A percentile compares a stretch with the other conserved stretches of the same genome.
Evolutionary conservation across 495 filamentous ascomycete species (phyloP).

Genomic region (Aspergillus olivimuriae): DNA sequence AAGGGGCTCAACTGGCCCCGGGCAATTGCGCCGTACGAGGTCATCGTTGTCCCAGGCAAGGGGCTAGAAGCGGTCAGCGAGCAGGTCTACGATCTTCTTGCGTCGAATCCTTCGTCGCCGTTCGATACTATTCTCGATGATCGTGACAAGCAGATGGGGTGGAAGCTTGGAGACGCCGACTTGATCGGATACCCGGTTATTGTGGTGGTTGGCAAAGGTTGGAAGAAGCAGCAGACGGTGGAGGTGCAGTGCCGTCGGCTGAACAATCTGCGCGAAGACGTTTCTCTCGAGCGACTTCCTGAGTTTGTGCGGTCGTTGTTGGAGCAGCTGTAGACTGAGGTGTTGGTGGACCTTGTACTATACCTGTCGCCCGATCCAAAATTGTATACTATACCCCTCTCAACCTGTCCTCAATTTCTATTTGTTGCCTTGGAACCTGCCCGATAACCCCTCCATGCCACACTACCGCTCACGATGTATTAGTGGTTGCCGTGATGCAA

Average conservation of each 20-base stretch:
- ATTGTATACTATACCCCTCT: conserved; percentile 7
- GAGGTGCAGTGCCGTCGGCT: conserved; percentile 77
- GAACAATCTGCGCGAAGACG: conserved; percentile 35
- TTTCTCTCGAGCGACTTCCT: conserved; percentile 33
- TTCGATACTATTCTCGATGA: conserved; percentile 74
- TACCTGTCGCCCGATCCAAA: not conserved
- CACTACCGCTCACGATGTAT: too few species aligned
- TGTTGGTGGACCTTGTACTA: not conserved
- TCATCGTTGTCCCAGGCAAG: conserved; percentile 56
- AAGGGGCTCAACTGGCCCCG: conserved; percentile 86
- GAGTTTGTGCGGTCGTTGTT: conserved; percentile 37
- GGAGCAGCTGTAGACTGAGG: conserved; percentile 26
- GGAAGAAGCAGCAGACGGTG: conserved; percentile 54
- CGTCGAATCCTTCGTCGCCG: conserved; percentile 9
- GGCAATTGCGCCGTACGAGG: conserved; percentile 79
- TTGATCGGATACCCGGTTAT: conserved; percentile 82
- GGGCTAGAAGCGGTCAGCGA: conserved; percentile 44
- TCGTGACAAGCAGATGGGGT: conserved; percentile 59
- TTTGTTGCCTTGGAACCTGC: too few species aligned
- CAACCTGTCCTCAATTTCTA: too few species aligned
- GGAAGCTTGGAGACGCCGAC: conserved; percentile 87
- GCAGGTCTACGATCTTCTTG: conserved; percentile 54
- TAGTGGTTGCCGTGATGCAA: too few species aligned
- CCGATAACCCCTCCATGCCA: too few species aligned
- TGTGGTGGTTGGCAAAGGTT: conserved; percentile 67